Percentiles rank a stretch among this genome's conserved stretches.
These are phyloP conservation scores for Nephromyces sp. DNA, from an alignment of 169 alveolate genomes.

Conservation along the genomic window DNA sequence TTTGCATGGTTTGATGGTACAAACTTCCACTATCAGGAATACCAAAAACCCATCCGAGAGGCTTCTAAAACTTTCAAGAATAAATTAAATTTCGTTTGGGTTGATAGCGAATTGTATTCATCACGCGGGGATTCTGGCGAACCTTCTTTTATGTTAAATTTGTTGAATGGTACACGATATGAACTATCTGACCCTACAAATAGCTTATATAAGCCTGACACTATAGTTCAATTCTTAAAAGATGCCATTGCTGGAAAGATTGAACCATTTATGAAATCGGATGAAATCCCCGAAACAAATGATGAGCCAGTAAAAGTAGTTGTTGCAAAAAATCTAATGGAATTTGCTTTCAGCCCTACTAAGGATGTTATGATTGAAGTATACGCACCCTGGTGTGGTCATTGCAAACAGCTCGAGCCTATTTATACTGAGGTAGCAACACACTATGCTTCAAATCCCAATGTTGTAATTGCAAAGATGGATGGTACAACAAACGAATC, in stretches of 20 bases:
- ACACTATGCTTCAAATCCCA: constrained; percentile 51
- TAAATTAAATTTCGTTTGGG: constrained; percentile 40
- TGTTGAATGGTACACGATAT: constrained; percentile 15
- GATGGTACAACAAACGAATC: constrained; percentile 80
- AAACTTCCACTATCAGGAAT: constrained; percentile 34
- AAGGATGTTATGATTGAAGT: constrained; percentile 83
- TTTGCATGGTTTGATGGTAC: constrained; percentile 48
- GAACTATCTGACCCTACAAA: constrained; percentile 25
- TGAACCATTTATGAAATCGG: constrained; percentile 69
- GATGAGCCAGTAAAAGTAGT: constrained; percentile 64
- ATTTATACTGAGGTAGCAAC: constrained; percentile 46
- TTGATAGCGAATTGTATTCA: constrained; percentile 44
- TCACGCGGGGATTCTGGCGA: constrained; percentile 39
- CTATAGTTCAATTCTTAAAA: constrained; percentile 52
- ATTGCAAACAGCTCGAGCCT: constrained; percentile 86
- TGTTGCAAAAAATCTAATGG: constrained; percentile 31
- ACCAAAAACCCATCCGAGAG: constrained; percentile 27
- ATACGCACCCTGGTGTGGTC: constrained; percentile 96
- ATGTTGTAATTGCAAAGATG: constrained; percentile 76
- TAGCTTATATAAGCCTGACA: constrained; percentile 29
- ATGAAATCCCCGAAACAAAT: constrained; percentile 71
- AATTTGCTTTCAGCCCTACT: constrained; percentile 57
- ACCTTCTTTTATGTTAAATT: constrained; percentile 46
- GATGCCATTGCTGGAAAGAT: constrained; percentile 64
- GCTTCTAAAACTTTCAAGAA: constrained; percentile 38